A percentile compares a stretch with the other conserved stretches of the same genome.
Conservation (phyloP, 495 filamentous ascomycete species). For the Aspergillus cavernicola region DNA sequence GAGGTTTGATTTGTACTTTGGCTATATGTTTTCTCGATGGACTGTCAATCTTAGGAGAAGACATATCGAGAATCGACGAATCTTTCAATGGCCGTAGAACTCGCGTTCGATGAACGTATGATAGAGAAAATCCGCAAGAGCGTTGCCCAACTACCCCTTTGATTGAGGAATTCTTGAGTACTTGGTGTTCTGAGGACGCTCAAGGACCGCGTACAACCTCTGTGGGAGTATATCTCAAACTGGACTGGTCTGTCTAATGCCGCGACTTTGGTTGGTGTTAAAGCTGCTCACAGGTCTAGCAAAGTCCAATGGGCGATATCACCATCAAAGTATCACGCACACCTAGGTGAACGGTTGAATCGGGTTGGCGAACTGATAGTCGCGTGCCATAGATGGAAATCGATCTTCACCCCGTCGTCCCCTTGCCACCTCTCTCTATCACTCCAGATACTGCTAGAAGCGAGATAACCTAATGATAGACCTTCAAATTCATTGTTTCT, state of each 20-base stretch:
- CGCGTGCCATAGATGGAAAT: conserved; percentile 21
- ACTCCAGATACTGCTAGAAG: conserved; percentile 8
- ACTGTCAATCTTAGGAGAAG: conserved; percentile 4
- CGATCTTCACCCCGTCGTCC: conserved; percentile 1
- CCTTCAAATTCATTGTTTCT: conserved; percentile 16
- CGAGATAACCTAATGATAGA: conserved; percentile 4
- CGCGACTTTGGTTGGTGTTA: background rate
- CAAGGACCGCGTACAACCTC: background rate
- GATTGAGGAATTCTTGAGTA: background rate
- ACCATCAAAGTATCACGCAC: background rate
- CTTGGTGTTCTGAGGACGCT: background rate
- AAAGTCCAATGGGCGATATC: background rate
- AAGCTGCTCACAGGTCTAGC: background rate
- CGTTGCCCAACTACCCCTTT: background rate
- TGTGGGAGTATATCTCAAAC: background rate
- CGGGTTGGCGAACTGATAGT: conserved; percentile 15
- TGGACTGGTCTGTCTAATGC: background rate
- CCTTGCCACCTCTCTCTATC: background rate
- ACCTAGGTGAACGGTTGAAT: no score
- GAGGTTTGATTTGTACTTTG: conserved; percentile 53
- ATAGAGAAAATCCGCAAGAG: background rate
- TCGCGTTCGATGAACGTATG: background rate
- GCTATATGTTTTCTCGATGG: conserved; percentile 27
- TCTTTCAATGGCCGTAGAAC: conserved; percentile 11
- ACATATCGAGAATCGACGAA: conserved; percentile 15